Evolutionary conservation across 805 yeast genomes (phyloP).

Genomic region (Ogataea trehaloabstinens): DNA sequence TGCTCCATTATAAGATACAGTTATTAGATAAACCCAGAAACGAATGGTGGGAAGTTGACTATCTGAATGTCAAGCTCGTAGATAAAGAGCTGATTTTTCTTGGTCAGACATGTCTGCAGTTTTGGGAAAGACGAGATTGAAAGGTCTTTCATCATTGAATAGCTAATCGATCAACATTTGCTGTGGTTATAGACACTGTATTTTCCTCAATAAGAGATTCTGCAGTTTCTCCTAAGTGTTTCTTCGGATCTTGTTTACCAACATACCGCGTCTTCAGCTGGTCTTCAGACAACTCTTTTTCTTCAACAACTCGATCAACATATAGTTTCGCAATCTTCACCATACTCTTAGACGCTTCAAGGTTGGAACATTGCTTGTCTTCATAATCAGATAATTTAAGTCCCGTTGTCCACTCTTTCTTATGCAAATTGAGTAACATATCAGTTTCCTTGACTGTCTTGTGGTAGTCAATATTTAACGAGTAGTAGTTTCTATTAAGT

Average conservation of each 20-base stretch:
- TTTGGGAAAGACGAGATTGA: constrained; percentile 50
- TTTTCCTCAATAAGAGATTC: constrained; percentile 85
- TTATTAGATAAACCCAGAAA: constrained; percentile 37
- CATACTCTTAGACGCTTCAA: constrained; percentile 70
- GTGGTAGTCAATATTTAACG: constrained; percentile 90
- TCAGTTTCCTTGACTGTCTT: constrained; percentile 90
- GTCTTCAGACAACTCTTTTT: constrained; percentile 81
- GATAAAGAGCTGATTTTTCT: constrained; percentile 61
- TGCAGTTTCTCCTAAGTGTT: constrained; percentile 88
- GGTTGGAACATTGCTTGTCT: constrained; percentile 71
- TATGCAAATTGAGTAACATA: constrained; percentile 91
- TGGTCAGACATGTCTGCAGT: constrained; percentile 61
- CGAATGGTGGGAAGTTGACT: constrained; percentile 60
- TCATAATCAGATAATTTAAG: constrained; percentile 74
- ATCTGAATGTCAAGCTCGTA: constrained; percentile 43
- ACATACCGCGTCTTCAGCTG: constrained; percentile 94
- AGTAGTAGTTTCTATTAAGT: constrained; percentile 92
- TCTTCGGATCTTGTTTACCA: constrained; percentile 98
- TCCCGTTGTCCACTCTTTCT: constrained; percentile 94
- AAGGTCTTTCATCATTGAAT: constrained; percentile 51
- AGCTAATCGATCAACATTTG: constrained; percentile 87
- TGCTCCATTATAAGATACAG: constrained; percentile 48
- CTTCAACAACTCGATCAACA: constrained; percentile 88
- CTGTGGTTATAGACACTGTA: constrained; percentile 80
- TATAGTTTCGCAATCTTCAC: constrained; percentile 89